A percentile compares a stretch with the other conserved stretches of the same genome.
Evolutionary conservation across 345 rosid species (phyloP).

Genomic region (Syzygium aqueum): DNA sequence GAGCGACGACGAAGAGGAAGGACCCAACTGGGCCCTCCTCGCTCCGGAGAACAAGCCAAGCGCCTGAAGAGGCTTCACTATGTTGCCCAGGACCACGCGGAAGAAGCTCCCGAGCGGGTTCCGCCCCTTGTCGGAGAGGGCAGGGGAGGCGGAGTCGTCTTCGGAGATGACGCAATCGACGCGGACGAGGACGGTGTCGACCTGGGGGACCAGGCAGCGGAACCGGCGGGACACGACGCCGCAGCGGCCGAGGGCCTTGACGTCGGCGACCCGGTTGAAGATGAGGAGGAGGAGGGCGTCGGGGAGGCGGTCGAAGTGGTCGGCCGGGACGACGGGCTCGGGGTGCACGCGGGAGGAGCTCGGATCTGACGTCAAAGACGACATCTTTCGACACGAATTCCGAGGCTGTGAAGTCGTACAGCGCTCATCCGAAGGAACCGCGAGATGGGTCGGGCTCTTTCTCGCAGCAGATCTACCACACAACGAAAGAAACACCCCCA

Average conservation of each 20-base stretch:
- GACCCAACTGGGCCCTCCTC: constrained; percentile 16
- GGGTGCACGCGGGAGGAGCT: constrained; percentile 37
- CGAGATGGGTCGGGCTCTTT: not conserved
- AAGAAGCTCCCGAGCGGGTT: constrained; percentile 41
- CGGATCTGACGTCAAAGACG: not conserved
- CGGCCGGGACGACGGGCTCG: constrained; percentile 25
- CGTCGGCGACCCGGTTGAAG: constrained; percentile 83
- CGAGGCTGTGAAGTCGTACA: not conserved
- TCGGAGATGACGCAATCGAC: constrained; percentile 92
- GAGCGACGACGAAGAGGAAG: constrained; percentile 8
- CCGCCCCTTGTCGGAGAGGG: constrained; percentile 46
- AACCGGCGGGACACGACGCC: constrained; percentile 71
- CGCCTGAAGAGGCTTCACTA: constrained; percentile 76
- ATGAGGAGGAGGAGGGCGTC: constrained; percentile 67
- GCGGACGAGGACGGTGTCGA: constrained; percentile 79
- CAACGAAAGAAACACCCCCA: not conserved
- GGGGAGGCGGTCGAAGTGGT: constrained; percentile 86
- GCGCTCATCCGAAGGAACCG: not conserved
- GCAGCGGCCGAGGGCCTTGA: constrained; percentile 89
- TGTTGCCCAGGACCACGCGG: constrained; percentile 49
- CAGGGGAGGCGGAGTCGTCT: constrained; percentile 42
- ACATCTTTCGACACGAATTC: not conserved
- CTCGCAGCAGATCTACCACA: not conserved
- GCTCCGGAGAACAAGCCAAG: constrained; percentile 58
- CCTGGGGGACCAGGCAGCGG: constrained; percentile 68